Evolutionary conservation across 495 filamentous ascomycete species (phyloP), one percentile per base, ranked within the genome.

Genomic region (Trichoderma gamsii): DNA sequence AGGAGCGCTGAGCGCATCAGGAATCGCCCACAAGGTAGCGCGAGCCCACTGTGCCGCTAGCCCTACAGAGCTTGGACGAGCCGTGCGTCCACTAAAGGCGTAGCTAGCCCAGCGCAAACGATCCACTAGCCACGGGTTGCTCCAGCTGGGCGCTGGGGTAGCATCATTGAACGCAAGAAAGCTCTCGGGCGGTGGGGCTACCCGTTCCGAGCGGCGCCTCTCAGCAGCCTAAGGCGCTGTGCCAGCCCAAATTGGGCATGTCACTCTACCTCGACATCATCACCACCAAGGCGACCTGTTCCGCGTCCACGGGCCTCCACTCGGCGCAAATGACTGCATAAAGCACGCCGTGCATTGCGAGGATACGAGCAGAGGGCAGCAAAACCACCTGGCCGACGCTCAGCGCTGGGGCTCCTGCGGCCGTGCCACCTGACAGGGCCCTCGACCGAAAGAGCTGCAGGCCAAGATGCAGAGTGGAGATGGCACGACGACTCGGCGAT

Each of bases 231-330:
- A 61, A 61, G 25, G 56, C 11, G 11, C 56, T 61, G 27, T 18
- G 29, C 56, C 56, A 61, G 56, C 56, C 56, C 56, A 23, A 61
- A 32, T 2, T 32, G 56, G 56, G 56, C 23, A 61, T 61, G 56
- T 61, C 56, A 61, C 56, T 61, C 56, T 61, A 61, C 56, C 56
- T 61, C 56, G 56, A 61, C 56, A 61, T 61, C 56, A 61, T 61
- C 56, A 61, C 51, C 56, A 61, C 13, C 56, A 13, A 29, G 8
- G 35, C 35, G 29, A 29, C 29, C 1, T 29, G 29, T 38, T 0
- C 35, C 35, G 35, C 35, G 35, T 38, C 5, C 3, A 38, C 8
- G 8, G 4, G 35, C 56, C 56, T 61, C 56, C 16, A 61, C 56
- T 25, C 56, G 49, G 49, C 18, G n/a, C 27, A 61, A 15, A 5